phyloP scores from a whole-genome alignment of 768 basidiomycete species.

The Boletus reticulatus region DNA sequence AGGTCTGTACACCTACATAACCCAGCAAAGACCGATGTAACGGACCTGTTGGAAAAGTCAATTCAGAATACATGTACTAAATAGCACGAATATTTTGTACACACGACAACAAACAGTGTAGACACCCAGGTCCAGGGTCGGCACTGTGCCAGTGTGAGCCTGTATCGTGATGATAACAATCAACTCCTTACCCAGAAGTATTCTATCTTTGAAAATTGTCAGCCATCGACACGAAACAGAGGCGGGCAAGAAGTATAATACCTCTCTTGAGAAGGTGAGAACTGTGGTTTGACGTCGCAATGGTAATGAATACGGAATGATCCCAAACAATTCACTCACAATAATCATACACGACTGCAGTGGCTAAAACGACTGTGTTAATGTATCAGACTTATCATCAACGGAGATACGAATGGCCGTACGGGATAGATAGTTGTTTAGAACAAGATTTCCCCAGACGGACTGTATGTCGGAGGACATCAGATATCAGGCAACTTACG shows the following conservation, averaged over 20 bases:
- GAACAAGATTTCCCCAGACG: neutral
- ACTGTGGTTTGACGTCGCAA: neutral
- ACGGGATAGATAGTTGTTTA: neutral
- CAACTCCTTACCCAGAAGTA: neutral
- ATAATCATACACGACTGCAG: neutral
- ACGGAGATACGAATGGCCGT: neutral
- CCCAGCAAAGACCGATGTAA: neutral
- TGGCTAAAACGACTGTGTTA: neutral
- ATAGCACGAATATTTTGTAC: neutral
- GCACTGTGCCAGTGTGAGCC: no score
- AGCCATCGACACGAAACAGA: neutral
- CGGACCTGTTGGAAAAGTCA: neutral
- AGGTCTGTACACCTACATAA: no score
- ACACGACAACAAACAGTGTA: neutral
- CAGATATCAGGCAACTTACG: neutral
- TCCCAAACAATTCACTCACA: neutral
- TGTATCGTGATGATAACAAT: rapidly evolving
- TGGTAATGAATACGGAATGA: neutral
- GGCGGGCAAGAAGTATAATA: neutral
- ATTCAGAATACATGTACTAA: neutral
- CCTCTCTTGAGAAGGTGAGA: neutral
- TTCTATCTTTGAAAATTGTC: neutral
- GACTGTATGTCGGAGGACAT: neutral
- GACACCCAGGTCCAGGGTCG: neutral
- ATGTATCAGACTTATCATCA: neutral